phyloP scores from a whole-genome alignment of 495 filamentous ascomycete species.

The Sabuloglossum arenarium region DNA sequence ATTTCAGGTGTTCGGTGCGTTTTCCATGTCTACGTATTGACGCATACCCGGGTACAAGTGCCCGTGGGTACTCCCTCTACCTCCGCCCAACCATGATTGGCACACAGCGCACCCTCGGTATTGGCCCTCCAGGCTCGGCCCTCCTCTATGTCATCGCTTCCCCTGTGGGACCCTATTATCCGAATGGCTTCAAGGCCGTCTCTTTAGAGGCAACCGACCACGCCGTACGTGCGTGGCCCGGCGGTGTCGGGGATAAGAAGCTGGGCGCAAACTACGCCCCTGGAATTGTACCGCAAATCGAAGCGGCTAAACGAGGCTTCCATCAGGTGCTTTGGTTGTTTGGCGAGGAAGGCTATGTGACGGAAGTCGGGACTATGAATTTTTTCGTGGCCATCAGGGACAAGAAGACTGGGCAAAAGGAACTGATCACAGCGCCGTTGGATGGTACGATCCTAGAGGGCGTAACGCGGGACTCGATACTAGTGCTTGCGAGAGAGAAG shows the following conservation, averaged over 20 bases:
- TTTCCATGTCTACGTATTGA: background rate
- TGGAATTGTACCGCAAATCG: slow-evolving; percentile 78
- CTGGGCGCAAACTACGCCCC: slow-evolving; percentile 96
- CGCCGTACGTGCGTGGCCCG: slow-evolving; percentile 92
- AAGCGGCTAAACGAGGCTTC: slow-evolving; percentile 75
- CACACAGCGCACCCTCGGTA: slow-evolving; percentile 80
- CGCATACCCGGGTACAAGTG: slow-evolving; percentile 13
- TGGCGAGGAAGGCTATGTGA: slow-evolving; percentile 79
- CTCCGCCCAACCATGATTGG: slow-evolving; percentile 93
- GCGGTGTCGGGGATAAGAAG: slow-evolving; percentile 93
- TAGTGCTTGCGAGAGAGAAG: slow-evolving; percentile 63
- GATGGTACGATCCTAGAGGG: slow-evolving; percentile 96
- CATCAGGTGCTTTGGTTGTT: slow-evolving; percentile 98
- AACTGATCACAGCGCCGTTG: slow-evolving; percentile 76
- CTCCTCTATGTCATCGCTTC: slow-evolving; percentile 88
- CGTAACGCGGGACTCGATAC: slow-evolving; percentile 74
- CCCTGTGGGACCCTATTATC: slow-evolving; percentile 94
- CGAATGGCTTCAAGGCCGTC: slow-evolving; percentile 90
- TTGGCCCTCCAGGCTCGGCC: slow-evolving; percentile 76
- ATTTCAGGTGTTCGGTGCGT: background rate
- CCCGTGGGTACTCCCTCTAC: slow-evolving; percentile 78
- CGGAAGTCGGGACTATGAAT: slow-evolving; percentile 98
- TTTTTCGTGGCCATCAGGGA: slow-evolving; percentile 67
- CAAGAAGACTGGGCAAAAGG: slow-evolving; percentile 68
- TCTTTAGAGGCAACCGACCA: slow-evolving; percentile 85